Evolutionary conservation across 139 green algal species (phyloP).

Genomic region (Klebsormidium nitens): DNA sequence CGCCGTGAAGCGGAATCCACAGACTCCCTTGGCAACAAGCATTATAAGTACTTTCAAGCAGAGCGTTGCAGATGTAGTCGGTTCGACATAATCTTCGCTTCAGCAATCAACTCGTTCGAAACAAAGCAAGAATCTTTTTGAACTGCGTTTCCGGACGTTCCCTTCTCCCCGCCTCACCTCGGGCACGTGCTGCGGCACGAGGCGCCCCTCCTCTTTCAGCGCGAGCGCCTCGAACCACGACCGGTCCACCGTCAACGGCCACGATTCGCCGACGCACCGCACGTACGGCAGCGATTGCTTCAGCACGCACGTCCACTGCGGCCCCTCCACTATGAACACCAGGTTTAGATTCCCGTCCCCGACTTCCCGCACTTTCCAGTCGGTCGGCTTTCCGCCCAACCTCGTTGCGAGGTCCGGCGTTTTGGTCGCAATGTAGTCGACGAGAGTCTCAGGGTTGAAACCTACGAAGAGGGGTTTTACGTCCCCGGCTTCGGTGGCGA

Average conservation of each 20-base stretch:
- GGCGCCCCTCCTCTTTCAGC: conserved; percentile 23
- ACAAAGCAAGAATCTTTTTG: no score
- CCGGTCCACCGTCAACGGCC: conserved; percentile 79
- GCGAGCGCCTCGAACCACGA: conserved; percentile 38
- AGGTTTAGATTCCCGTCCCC: conserved; percentile 99
- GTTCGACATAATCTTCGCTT: no score
- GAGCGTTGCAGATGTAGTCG: no score
- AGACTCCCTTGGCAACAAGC: no score
- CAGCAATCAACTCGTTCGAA: no score
- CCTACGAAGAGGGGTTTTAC: no score
- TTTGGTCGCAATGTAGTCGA: no score
- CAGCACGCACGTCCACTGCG: conserved; percentile 28
- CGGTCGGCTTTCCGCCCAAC: conserved; percentile 16
- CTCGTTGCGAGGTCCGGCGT: conserved; percentile 22
- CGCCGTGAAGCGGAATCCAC: no score
- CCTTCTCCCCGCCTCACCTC: no score
- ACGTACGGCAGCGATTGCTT: conserved; percentile 84
- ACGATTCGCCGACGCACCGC: conserved; percentile 81
- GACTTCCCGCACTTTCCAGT: conserved; percentile 65
- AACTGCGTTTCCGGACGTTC: no score
- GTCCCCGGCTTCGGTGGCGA: background rate
- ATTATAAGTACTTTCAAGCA: no score
- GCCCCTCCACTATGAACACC: conserved; percentile 89
- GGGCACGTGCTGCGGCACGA: conserved; percentile 76
- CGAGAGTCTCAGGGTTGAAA: no score